phyloP scores from a whole-genome alignment of 495 filamentous ascomycete genomes.

The Saxophila tyrrhenica region DNA sequence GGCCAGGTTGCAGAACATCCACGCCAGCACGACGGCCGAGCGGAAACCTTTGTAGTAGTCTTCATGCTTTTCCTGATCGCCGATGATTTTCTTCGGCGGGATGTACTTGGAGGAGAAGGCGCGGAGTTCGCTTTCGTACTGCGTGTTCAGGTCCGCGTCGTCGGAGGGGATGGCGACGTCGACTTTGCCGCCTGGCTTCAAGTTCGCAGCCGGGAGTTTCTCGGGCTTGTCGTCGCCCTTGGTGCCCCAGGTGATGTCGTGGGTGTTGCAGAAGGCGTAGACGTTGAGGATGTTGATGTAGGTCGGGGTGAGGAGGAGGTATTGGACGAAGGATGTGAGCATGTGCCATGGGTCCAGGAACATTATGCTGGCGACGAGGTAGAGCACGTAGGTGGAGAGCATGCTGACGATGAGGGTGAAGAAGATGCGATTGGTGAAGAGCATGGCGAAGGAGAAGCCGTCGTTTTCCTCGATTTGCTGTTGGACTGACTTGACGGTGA shows the following conservation, averaged over 20 bases:
- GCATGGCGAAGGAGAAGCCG: conserved; percentile 51
- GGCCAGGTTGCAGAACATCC: conserved; percentile 94
- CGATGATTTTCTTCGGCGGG: conserved; percentile 48
- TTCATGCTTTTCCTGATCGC: conserved; percentile 72
- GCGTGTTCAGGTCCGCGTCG: conserved; percentile 74
- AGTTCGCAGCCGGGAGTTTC: conserved; percentile 65
- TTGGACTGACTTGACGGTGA: conserved; percentile 78
- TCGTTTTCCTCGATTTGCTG: conserved; percentile 43
- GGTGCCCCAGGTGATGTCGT: conserved; percentile 95
- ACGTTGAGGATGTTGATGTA: conserved; percentile 97
- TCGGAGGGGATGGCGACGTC: conserved; percentile 88
- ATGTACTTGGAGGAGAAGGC: conserved; percentile 60
- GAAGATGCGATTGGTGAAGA: conserved; percentile 83
- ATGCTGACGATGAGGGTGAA: conserved; percentile 88
- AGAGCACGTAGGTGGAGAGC: conserved; percentile 85
- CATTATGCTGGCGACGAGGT: conserved; percentile 80
- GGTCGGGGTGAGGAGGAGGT: conserved; percentile 85
- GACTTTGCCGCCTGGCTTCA: conserved; percentile 85
- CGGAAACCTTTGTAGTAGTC: conserved; percentile 98
- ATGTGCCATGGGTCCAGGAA: conserved; percentile 99
- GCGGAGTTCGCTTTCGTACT: conserved; percentile 77
- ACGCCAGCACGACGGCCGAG: conserved; percentile 78
- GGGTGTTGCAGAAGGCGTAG: conserved; percentile 96
- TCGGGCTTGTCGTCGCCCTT: conserved; percentile 87
- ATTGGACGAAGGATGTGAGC: conserved; percentile 92